Evolutionary conservation across 1,284 basidiomycete genomes (phyloP).

Genomic region (Porodaedalea pini): DNA sequence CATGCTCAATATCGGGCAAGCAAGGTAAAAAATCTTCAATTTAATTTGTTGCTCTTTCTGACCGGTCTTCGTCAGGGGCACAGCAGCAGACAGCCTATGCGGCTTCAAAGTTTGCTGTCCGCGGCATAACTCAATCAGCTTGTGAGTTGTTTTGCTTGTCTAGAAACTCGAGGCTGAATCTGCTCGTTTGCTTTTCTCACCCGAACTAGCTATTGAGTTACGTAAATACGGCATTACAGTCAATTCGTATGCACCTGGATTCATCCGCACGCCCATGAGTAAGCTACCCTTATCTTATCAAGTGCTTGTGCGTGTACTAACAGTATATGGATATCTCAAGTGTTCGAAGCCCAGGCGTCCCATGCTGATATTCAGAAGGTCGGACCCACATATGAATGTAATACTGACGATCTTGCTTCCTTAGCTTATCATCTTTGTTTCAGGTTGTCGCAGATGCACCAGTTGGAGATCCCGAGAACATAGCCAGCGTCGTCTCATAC

Average conservation of each 20-base stretch:
- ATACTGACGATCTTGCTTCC: no score
- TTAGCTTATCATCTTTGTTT: no score
- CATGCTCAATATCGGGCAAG: background rate
- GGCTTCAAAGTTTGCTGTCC: constrained; percentile 5
- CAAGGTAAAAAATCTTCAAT: background rate
- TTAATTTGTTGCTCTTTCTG: background rate
- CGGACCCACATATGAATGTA: no score
- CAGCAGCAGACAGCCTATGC: background rate
- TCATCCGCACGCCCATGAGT: constrained; percentile 6
- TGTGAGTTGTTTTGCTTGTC: background rate
- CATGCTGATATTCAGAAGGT: no score
- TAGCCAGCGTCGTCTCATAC: constrained; percentile 1
- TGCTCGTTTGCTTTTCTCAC: background rate
- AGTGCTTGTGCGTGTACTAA: no score
- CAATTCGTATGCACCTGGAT: constrained; percentile 17
- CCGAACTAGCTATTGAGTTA: constrained; percentile 21
- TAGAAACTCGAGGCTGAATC: background rate
- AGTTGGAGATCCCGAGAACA: background rate
- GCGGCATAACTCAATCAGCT: constrained; percentile 6
- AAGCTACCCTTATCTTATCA: background rate
- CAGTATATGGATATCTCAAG: no score
- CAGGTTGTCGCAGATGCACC: background rate
- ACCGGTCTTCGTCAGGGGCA: background rate
- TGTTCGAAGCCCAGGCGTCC: no score
- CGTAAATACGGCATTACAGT: constrained; percentile 20